Conservation (phyloP, 2,329 filamentous ascomycete genomes). For the Fusarium foetens region DNA sequence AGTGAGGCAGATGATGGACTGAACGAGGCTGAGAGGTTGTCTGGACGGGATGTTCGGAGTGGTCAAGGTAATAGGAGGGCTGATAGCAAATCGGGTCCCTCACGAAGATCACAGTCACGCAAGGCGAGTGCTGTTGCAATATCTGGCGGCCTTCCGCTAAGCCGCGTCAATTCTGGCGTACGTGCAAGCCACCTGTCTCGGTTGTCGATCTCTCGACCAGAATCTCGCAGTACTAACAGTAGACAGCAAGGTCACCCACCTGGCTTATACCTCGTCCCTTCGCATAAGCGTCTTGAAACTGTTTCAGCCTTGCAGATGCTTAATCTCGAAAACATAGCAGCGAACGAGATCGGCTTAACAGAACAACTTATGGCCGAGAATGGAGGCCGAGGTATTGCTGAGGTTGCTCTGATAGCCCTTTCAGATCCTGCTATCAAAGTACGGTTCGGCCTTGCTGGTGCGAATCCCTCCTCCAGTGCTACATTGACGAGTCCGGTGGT, state of each 20-base stretch:
- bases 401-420: conserved; percentile 79
- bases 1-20: conserved; percentile 75
- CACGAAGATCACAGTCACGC: conserved; percentile 65
- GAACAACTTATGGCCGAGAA: conserved; percentile 95
- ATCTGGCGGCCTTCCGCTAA: conserved; percentile 54
- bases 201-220: conserved; percentile 46
- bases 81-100: conserved; percentile 62
- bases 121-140: conserved; percentile 60
- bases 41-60: conserved; percentile 62
- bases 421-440: conserved; percentile 69
- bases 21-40: conserved; percentile 58
- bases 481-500: conserved; percentile 54
- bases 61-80: conserved; percentile 61
- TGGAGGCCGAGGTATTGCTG: conserved; percentile 86
- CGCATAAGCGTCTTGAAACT: conserved; percentile 68
- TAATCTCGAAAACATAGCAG: conserved; percentile 90
- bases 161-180: conserved; percentile 60
- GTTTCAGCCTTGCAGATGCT: conserved; percentile 85
- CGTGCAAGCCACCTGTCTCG: conserved; percentile 49
- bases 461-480: conserved; percentile 46
- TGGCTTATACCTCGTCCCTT: conserved; percentile 65
- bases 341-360: conserved; percentile 85
- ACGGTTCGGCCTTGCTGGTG: conserved; percentile 58
- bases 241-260: conserved; percentile 51
- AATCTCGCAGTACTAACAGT: conserved; percentile 49